A percentile compares a stretch with the other conserved stretches of the same genome.
phyloP scores from a whole-genome alignment of 768 basidiomycete genomes.

The Cystofilobasidium macerans region DNA sequence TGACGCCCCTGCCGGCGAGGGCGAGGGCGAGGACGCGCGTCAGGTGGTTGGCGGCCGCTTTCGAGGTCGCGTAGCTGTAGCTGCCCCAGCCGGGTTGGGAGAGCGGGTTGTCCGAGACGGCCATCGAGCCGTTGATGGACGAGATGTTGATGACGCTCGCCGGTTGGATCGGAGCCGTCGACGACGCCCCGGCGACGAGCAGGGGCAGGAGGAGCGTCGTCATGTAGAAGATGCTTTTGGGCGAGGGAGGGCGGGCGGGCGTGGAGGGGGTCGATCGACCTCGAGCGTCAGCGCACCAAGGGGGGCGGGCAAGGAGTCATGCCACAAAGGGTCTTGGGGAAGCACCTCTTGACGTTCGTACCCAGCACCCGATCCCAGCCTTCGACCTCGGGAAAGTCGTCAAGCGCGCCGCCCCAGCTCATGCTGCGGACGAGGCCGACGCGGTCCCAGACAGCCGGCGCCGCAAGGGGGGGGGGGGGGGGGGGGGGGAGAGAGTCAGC shows the following conservation, averaged over 20 bases:
- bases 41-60: slow-evolving; percentile 78
- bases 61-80: slow-evolving; percentile 72
- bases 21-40: slow-evolving; percentile 61
- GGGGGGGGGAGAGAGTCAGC: too few species aligned
- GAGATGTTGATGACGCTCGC: slow-evolving; percentile 66
- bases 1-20: slow-evolving; percentile 51
- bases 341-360: slow-evolving; percentile 61
- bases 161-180: neutral
- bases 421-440: slow-evolving; percentile 72
- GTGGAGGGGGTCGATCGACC: neutral
- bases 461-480: too few species aligned
- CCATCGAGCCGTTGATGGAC: slow-evolving; percentile 52
- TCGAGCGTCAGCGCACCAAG: neutral
- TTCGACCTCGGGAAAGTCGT: slow-evolving; percentile 61
- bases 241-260: too few species aligned
- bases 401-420: slow-evolving; percentile 64
- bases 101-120: slow-evolving; percentile 46
- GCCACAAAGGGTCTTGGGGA: neutral
- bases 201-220: slow-evolving; percentile 31
- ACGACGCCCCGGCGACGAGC: neutral
- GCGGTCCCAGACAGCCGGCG: slow-evolving; percentile 54
- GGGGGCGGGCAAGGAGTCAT: neutral
- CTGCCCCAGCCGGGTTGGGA: slow-evolving; percentile 53
- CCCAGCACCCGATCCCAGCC: slow-evolving; percentile 78
- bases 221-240: slow-evolving; percentile 58